Base-by-base conservation (phyloP, 2,329 filamentous ascomycete genomes). In the Coleophoma crateriformis region DNA sequence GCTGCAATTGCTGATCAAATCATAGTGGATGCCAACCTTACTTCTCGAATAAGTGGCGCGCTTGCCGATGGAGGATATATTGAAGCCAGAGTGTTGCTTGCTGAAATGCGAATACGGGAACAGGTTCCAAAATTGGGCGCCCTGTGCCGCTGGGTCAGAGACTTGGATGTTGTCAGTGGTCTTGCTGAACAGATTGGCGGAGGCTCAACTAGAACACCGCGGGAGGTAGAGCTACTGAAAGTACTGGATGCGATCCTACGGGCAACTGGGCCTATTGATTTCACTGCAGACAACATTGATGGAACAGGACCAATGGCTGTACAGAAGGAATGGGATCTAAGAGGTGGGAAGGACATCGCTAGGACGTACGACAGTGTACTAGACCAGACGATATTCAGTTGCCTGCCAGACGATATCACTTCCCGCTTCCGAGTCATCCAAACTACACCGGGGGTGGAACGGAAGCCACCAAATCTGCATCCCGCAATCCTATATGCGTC, bases 101-200 rank as follows among this genome's bases (percentile, higher is more conserved):
- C 84, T 0, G 84, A 88, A 68, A 88, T 88, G 84, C 74, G 77
- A 32, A 81, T 88, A 15, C 71, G 84, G n/a, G 70, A 73, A 3
- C 76, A 87, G 53, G 75, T 78, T 15, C 84, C 84, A 0, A 85
- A 85, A 56, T 68, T 88, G 0, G 85, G 85, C 17, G 82, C 84
- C 1, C 66, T 88, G 7, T 87, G 84, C 63, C 79, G 85, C 50
- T 88, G 85, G 85, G 84, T 88, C 4, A 76, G 85, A 50, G 84
- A 87, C 60, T 69, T 88, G 22, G 84, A 88, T 58, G 79, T 87
- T 20, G 79, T 87, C 45, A 85, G 80, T 55, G 83, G 83, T 2
- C 67, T 87, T 7, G 81, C 81, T 3, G 79, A 81, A 19, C 71
- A 77, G 47, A 69, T 78, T 0, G 71, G 71, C 2, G 72, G 72